These are phyloP conservation scores for Wickerhamomyces hampshirensis DNA, from an alignment of 805 yeast species.

Conservation along the genomic window DNA sequence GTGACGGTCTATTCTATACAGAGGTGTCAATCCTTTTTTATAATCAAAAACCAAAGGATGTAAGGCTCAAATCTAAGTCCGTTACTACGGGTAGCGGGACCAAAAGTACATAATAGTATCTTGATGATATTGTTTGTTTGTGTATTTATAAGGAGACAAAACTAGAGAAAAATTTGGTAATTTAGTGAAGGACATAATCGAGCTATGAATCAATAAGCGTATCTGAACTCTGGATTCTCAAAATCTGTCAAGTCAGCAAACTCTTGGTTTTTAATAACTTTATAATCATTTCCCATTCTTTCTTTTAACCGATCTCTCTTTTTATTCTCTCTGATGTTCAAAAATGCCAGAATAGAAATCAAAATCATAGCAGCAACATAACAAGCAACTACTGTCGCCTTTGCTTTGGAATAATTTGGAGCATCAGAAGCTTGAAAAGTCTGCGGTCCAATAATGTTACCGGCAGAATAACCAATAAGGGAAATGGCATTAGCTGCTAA, in stretches of 20 bases:
- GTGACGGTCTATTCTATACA: too few relatives aligned
- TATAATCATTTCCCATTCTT: conserved; percentile 17
- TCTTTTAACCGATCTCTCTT: conserved; percentile 28
- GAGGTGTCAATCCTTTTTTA: too few relatives aligned
- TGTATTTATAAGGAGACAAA: too few relatives aligned
- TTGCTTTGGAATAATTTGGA: conserved; percentile 54
- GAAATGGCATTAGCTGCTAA: conserved; percentile 9
- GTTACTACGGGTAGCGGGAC: too few relatives aligned
- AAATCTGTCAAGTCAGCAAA: conserved; percentile 50
- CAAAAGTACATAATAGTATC: too few relatives aligned
- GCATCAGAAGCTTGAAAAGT: conserved; percentile 53
- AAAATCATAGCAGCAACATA: conserved; percentile 31
- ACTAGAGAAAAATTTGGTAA: background rate
- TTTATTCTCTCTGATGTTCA: conserved; percentile 33
- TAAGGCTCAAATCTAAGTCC: too few relatives aligned
- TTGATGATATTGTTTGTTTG: too few relatives aligned
- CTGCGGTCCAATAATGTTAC: conserved; percentile 60
- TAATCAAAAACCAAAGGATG: too few relatives aligned
- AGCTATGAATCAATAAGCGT: conserved; percentile 20
- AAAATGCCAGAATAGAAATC: conserved; percentile 25
- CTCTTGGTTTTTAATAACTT: conserved; percentile 18
- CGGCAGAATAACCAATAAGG: conserved; percentile 11
- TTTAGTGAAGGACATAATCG: background rate
- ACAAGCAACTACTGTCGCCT: conserved; percentile 24
- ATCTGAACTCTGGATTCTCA: conserved; percentile 51